phyloP scores from a whole-genome alignment of 108 stramenopile genomes.

The Cyclotella kingstonii region DNA sequence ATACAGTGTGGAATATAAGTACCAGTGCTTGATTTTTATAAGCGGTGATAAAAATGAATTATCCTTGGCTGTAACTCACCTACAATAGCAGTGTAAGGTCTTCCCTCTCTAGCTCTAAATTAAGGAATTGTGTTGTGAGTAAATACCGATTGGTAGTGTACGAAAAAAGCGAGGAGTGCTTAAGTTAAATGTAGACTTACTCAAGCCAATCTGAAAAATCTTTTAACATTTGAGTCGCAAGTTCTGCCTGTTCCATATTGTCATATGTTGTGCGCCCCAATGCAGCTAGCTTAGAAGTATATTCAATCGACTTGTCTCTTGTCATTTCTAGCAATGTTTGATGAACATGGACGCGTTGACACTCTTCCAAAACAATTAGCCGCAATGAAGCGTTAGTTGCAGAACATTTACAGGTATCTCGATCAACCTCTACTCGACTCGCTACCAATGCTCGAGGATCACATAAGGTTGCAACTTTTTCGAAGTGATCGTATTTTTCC shows the following conservation, averaged over 20 bases:
- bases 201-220: conserved; percentile 50
- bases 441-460: conserved; percentile 23
- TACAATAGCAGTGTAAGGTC: conserved; percentile 16
- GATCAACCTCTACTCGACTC: conserved; percentile 36
- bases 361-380: conserved; percentile 42
- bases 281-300: conserved; percentile 32
- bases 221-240: conserved; percentile 35
- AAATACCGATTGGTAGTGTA: too few species aligned
- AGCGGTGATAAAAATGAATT: too few species aligned
- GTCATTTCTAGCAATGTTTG: conserved; percentile 47
- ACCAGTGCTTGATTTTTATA: too few species aligned
- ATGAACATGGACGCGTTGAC: conserved; percentile 39
- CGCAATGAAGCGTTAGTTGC: conserved; percentile 43
- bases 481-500: conserved; percentile 25
- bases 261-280: conserved; percentile 35
- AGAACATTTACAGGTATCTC: conserved; percentile 37
- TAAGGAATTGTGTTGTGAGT: not conserved
- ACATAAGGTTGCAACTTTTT: conserved; percentile 10
- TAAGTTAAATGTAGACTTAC: not conserved
- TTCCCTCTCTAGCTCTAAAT: not conserved
- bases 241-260: conserved; percentile 41
- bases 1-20: not conserved
- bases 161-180: too few species aligned
- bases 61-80: too few species aligned
- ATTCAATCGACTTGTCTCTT: conserved; percentile 39